Evolutionary conservation across 495 filamentous ascomycete genomes (phyloP).

Genomic region (Neurospora sp.): DNA sequence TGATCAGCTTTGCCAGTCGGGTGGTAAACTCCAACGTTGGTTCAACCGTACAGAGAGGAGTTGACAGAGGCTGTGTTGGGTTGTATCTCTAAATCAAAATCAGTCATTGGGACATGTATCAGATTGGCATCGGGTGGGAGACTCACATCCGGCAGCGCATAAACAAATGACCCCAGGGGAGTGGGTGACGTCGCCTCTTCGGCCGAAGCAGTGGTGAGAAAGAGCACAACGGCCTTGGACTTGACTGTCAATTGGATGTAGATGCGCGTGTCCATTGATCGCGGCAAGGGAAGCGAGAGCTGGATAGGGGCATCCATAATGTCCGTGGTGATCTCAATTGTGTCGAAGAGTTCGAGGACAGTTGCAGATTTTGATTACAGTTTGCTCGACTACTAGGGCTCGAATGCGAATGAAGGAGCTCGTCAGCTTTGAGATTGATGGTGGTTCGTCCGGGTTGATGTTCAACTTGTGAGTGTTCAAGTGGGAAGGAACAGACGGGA

Average conservation of each 20-base stretch:
- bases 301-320: conserved; percentile 38
- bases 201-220: conserved; percentile 61
- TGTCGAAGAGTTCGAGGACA: background rate
- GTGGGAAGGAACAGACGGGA: background rate
- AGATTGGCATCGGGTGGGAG: background rate
- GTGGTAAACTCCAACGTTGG: conserved; percentile 77
- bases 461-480: background rate
- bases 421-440: background rate
- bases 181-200: conserved; percentile 44
- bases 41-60: conserved; percentile 64
- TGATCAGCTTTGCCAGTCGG: conserved; percentile 72
- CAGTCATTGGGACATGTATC: background rate
- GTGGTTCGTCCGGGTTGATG: background rate
- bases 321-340: background rate
- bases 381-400: background rate
- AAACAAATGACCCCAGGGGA: conserved; percentile 78
- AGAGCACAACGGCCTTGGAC: conserved; percentile 56
- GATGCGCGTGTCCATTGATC: conserved; percentile 64
- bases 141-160: conserved; percentile 80
- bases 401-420: background rate
- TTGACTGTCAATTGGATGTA: conserved; percentile 68
- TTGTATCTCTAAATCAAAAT: conserved; percentile 38
- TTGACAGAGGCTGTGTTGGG: conserved; percentile 56
- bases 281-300: conserved; percentile 69
- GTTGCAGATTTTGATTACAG: background rate